Base-by-base conservation (phyloP, 1,284 basidiomycete species). In the Sanghuangporus weigelae region DNA sequence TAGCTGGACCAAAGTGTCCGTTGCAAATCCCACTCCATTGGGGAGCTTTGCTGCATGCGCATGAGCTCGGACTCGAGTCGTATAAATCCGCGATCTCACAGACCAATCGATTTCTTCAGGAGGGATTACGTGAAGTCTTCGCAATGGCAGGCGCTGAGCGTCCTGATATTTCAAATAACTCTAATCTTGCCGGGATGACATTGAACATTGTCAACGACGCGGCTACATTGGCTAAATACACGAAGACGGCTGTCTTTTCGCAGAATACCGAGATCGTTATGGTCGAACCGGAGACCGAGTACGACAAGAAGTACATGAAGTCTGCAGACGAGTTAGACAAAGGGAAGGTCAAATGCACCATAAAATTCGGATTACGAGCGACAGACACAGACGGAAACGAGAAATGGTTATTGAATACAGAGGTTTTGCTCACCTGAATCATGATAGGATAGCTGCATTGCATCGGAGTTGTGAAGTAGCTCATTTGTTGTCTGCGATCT, bases 11-110 rank as follows among this genome's bases (percentile, higher is more conserved):
- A 19, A 44, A 4, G 12, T 26, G 49, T 44, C 7, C 16, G 16
- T 26, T 14, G n/a, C 57, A 46, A 49, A 23, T 62, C 7, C 39
- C 42, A 14, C 44, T 62, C 51, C 60, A 62, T 16, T 62, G 60
- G 60, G 26, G 60, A 56, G 60, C 60, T 8, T n/a, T 62, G 60
- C 6, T 56, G 7, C 38, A 56, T 7, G 38, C 8, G 16, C 40
- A 62, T 14, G 60, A 62, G n/a, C n/a, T 39, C 8, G 31, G 26
- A 3, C 60, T 62, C 16, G 60, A n/a, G 4, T 56, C 53, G n/a
- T 62, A 42, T 35, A 46, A 31, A 12, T 36, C 39, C 2, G 60
- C 53, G 21, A 46, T 46, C 23, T 21, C 10, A 11, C 51, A 55
- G 23, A 62, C 60, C 8, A 21, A 55, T 11, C n/a, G 35, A 0